A percentile compares a stretch with the other conserved stretches of the same genome.
Conservation (phyloP, 345 rosid species). For the Camelina neglecta region DNA sequence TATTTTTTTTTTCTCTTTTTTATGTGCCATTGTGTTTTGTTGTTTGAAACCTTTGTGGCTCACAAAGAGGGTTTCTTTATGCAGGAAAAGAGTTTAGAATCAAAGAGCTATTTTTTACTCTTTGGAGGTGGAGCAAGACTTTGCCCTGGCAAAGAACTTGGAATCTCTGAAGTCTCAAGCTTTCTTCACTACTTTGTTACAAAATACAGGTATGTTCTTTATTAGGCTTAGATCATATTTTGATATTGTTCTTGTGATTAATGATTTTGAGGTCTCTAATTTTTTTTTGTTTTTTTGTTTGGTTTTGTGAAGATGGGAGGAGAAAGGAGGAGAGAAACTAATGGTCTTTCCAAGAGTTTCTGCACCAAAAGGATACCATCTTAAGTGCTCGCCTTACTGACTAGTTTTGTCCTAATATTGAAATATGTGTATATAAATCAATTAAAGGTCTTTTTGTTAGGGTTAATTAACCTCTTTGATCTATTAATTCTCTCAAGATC, state of each 20-base stretch:
- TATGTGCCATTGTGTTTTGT: background rate
- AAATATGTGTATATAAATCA: slow-evolving; percentile 23
- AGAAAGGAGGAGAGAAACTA: slow-evolving; percentile 68
- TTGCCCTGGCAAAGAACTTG: slow-evolving; percentile 95
- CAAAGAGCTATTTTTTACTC: slow-evolving; percentile 58
- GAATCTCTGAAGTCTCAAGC: slow-evolving; percentile 84
- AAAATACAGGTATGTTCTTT: slow-evolving; percentile 63
- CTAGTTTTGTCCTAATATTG: slow-evolving; percentile 27
- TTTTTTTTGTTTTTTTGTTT: slow-evolving; percentile 11
- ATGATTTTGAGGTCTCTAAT: slow-evolving; percentile 8
- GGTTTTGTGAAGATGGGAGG: slow-evolving; percentile 80
- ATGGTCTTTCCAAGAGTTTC: slow-evolving; percentile 90
- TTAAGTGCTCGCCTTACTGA: slow-evolving; percentile 66
- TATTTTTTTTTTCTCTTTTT: background rate
- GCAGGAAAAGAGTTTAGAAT: slow-evolving; percentile 75
- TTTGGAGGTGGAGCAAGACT: slow-evolving; percentile 93
- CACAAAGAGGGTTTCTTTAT: slow-evolving; percentile 1
- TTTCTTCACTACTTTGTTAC: slow-evolving; percentile 94
- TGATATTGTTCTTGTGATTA: background rate
- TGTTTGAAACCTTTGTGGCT: slow-evolving; percentile 24
- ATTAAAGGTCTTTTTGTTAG: slow-evolving; percentile 23
- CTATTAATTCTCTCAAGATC: slow-evolving; percentile 22
- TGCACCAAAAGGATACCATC: slow-evolving; percentile 90
- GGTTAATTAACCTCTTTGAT: slow-evolving; percentile 24
- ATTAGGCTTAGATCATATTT: background rate